Percentiles rank a stretch among this genome's conserved stretches.
phyloP scores from a whole-genome alignment of 2,329 filamentous ascomycete species.

The Xylariaceae sp. region DNA sequence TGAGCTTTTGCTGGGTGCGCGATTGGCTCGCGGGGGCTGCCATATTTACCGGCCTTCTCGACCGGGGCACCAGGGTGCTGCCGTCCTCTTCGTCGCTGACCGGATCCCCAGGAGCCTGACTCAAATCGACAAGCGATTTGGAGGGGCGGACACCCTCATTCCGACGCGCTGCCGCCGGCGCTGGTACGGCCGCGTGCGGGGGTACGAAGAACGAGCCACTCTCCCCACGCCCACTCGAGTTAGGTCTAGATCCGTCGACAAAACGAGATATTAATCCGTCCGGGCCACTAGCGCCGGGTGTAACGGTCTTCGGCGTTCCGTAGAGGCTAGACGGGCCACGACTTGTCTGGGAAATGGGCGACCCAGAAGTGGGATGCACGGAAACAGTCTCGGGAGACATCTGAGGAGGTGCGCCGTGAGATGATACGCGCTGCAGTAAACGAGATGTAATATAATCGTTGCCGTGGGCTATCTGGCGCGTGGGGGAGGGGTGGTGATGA shows the following conservation, averaged over 20 bases:
- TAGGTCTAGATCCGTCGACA: conserved; percentile 48
- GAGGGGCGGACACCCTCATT: conserved; percentile 39
- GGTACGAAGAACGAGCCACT: conserved; percentile 49
- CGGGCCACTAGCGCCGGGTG: conserved; percentile 39
- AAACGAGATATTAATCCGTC: conserved; percentile 57
- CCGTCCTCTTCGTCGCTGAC: conserved; percentile 38
- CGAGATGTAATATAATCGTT: conserved; percentile 65
- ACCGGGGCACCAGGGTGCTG: conserved; percentile 46
- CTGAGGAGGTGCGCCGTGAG: conserved; percentile 58
- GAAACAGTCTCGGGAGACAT: conserved; percentile 59
- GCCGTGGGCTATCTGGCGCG: conserved; percentile 46
- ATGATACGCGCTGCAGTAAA: conserved; percentile 60
- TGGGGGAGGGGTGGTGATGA: conserved; percentile 27
- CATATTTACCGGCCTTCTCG: conserved; percentile 38
- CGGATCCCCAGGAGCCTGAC: conserved; percentile 29
- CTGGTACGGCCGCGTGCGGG: conserved; percentile 19
- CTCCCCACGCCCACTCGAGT: conserved; percentile 47
- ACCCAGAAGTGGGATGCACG: conserved; percentile 38
- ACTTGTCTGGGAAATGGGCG: conserved; percentile 36
- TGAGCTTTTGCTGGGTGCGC: conserved; percentile 70
- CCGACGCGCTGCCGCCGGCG: conserved; percentile 26
- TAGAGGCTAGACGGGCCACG: conserved; percentile 40
- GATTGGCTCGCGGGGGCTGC: conserved; percentile 52
- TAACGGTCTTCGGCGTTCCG: conserved; percentile 33
- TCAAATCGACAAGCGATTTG: conserved; percentile 40